A percentile compares a stretch with the other conserved stretches of the same genome.
Evolutionary conservation across 164 flowering plant genomes (phyloP).

Genomic region (Annona cherimola): DNA sequence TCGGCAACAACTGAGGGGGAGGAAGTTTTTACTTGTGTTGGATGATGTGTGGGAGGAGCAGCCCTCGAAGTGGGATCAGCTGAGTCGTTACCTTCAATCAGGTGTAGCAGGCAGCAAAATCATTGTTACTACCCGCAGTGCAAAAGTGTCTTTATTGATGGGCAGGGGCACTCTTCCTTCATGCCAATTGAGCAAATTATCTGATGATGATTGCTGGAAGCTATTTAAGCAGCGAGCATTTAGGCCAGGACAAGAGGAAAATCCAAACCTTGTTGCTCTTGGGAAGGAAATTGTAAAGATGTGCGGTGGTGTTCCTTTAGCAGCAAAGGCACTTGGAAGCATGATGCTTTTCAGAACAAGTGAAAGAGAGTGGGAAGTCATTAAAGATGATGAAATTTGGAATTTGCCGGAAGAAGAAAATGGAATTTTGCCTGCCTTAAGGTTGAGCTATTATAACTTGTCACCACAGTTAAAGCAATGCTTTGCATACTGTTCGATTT

Average conservation of each 20-base stretch:
- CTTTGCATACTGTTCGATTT: conserved; percentile 19
- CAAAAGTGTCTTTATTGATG: conserved; percentile 6
- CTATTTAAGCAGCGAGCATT: conserved; percentile 14
- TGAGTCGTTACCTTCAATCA: not conserved
- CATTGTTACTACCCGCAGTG: conserved; percentile 16
- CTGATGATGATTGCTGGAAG: conserved; percentile 15
- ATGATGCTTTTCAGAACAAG: conserved; percentile 8
- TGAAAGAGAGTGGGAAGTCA: conserved; percentile 10
- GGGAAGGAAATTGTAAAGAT: conserved; percentile 14
- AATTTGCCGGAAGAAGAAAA: conserved; percentile 1
- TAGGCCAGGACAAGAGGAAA: not conserved
- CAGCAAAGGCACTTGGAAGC: conserved; percentile 17
- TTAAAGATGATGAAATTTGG: conserved; percentile 15
- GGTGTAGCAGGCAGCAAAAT: conserved; percentile 12
- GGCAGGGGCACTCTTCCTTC: conserved; percentile 9
- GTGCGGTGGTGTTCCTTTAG: conserved; percentile 20
- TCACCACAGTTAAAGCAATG: conserved; percentile 19
- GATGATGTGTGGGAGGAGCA: conserved; percentile 21
- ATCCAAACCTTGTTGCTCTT: conserved; percentile 1
- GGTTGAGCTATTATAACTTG: conserved; percentile 17
- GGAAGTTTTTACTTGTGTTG: conserved; percentile 14
- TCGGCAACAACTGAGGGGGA: not conserved
- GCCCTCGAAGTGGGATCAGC: not conserved
- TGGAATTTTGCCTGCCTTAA: conserved; percentile 14
- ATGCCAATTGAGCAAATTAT: conserved; percentile 5